phyloP scores from a whole-genome alignment of 192 early-diverging fungal species.

The Backusella sp. region DNA sequence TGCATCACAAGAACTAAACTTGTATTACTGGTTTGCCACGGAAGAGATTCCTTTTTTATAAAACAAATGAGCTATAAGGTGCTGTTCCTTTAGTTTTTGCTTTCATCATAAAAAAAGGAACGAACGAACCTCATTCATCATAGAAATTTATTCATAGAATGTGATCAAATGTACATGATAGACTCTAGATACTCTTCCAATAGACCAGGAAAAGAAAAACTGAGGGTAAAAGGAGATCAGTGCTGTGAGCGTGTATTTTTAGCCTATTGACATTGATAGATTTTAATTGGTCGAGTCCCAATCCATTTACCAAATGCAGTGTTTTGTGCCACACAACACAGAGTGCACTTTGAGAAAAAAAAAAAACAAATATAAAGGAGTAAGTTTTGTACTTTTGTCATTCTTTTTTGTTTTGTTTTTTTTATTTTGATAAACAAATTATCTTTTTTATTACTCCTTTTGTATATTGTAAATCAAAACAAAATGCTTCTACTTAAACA shows the following conservation, averaged over 20 bases:
- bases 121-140: not conserved
- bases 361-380: conserved; percentile 6
- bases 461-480: not conserved
- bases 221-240: not conserved
- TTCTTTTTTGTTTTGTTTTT: not conserved
- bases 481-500: conserved; percentile 46
- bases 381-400: not conserved
- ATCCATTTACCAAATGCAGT: not conserved
- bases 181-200: not conserved
- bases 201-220: not conserved
- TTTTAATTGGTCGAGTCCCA: not conserved
- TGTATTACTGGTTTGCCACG: not conserved
- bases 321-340: not conserved
- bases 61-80: not conserved
- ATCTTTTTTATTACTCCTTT: not conserved
- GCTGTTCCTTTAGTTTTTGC: not conserved
- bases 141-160: not conserved
- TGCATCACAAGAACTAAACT: not conserved
- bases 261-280: not conserved
- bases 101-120: not conserved
- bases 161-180: not conserved
- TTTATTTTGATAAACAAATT: not conserved
- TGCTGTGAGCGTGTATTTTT: not conserved
- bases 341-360: not conserved
- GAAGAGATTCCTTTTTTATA: conserved; percentile 2